Evolutionary conservation across 2,329 filamentous ascomycete genomes (phyloP).

Genomic region (Juglanconis oblonga): DNA sequence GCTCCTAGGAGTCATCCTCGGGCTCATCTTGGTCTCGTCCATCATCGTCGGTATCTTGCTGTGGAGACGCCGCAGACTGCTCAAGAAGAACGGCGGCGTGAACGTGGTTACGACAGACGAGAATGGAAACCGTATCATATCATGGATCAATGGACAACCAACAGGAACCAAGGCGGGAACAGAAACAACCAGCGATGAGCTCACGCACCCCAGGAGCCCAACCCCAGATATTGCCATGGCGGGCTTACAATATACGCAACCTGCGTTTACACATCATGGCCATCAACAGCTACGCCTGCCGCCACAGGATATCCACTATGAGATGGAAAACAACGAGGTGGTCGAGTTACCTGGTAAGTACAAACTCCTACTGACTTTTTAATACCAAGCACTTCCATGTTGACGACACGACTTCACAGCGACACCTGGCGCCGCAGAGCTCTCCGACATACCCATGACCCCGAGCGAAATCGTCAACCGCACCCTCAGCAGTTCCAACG

Average conservation of each 20-base stretch:
- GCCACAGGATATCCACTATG: conserved; percentile 24
- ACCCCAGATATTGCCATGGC: neutral
- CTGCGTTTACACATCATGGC: conserved; percentile 10
- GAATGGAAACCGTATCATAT: conserved; percentile 44
- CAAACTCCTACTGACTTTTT: neutral
- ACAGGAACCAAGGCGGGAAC: conserved; percentile 42
- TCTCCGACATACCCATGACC: conserved; percentile 41
- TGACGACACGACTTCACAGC: conserved; percentile 25
- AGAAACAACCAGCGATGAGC: conserved; percentile 43
- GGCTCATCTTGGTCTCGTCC: conserved; percentile 53
- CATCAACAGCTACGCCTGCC: conserved; percentile 10
- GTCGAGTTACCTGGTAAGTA: conserved; percentile 46
- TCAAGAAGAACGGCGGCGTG: conserved; percentile 33
- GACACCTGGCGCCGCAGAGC: conserved; percentile 43
- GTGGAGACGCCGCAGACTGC: conserved; percentile 47
- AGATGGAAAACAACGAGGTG: conserved; percentile 43
- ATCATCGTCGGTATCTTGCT: conserved; percentile 50
- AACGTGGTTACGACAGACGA: conserved; percentile 44
- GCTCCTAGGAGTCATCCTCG: conserved; percentile 60
- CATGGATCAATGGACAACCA: conserved; percentile 49
- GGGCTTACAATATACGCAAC: conserved; percentile 30
- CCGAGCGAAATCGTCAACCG: conserved; percentile 37
- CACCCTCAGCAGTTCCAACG: conserved; percentile 20
- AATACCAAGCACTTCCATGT: neutral
- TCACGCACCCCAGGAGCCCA: conserved; percentile 26